Base-by-base conservation (phyloP, 495 filamentous ascomycete genomes). In the Aspergillus campestris region DNA sequence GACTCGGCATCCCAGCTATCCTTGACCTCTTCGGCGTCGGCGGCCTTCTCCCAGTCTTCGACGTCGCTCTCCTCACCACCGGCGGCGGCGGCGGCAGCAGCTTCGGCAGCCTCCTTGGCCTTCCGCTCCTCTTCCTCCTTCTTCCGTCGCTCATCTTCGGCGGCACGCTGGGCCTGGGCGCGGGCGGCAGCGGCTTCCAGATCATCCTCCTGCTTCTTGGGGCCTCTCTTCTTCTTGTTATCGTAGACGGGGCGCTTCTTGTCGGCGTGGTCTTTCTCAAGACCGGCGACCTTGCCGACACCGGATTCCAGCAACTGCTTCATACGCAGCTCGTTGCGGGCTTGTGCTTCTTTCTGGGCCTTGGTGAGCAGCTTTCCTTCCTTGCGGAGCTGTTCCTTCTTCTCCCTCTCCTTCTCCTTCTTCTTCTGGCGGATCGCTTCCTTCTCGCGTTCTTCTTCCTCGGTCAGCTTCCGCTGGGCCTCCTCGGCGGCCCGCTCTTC, bases 341-440 rank as follows among this genome's bases (percentile, higher is more conserved):
- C 80, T 62, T 91, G 84, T 48, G 84, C 84, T 55, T 95, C 89
- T 56, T 81, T 86, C 65, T 99, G 89, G 28, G 91, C 87, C 64
- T 95, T 92, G 51, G 90, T 95, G 49, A 95, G 72, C 55, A 89
- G 89, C 61, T 94, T 96, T 56, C 94, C 94, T 65, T 95, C 89
- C 60, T 80, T 90, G 71, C 92, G 92, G 11, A 95, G 78, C 66
- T 95, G 86, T 56, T 99, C 94, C 50, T 94, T 89, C 71, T 79
- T 91, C 65, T 95, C 86, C 65, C 85, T 94, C 61, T 99, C 94
- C 65, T 85, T 94, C 61, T 94, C 88, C 73, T 95, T 97, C 75
- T 85, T 95, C 39, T 75, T 67, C 9, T 82, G 80, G 53, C 82
- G 84, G 28, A 75, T 75, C 57, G 90, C 88, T 48, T 86, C 88